Conservation (phyloP, 192 early-diverging fungal species). For the Backusella macrospora region DNA sequence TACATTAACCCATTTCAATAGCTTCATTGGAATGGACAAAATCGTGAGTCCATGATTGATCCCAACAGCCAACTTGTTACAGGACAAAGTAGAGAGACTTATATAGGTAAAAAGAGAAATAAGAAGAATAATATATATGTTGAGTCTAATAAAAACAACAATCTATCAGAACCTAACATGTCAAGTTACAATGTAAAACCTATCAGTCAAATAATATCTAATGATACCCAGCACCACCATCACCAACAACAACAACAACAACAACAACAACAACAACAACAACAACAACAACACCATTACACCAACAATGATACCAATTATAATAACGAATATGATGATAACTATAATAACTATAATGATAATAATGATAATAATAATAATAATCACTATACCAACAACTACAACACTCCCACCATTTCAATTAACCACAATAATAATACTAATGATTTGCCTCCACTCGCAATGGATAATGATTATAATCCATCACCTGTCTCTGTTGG, state of each 20-base stretch:
- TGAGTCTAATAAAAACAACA: too few species aligned
- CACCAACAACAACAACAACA: not conserved
- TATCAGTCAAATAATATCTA: not conserved
- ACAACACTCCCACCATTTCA: not conserved
- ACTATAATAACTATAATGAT: too few species aligned
- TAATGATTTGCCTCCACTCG: not conserved
- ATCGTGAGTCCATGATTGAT: constrained; percentile 6
- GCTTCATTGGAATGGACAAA: not conserved
- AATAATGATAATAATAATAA: not conserved
- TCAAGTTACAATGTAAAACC: constrained; percentile 8
- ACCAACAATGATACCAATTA: not conserved
- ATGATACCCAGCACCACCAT: constrained; percentile 4
- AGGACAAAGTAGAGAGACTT: constrained; percentile 4
- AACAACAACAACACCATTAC: not conserved
- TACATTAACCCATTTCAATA: not conserved
- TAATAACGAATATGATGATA: not conserved
- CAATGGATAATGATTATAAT: not conserved
- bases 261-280: too few species aligned
- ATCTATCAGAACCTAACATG: not conserved
- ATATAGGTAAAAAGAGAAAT: not conserved
- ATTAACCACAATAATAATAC: not conserved
- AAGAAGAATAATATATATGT: not conserved
- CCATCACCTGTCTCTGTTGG: constrained; percentile 13
- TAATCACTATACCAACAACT: not conserved
- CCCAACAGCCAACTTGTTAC: not conserved